Percentiles rank a stretch among this genome's conserved stretches.
Conservation (phyloP, 176 grass and related monocot species). For the Oryza meyeriana region DNA sequence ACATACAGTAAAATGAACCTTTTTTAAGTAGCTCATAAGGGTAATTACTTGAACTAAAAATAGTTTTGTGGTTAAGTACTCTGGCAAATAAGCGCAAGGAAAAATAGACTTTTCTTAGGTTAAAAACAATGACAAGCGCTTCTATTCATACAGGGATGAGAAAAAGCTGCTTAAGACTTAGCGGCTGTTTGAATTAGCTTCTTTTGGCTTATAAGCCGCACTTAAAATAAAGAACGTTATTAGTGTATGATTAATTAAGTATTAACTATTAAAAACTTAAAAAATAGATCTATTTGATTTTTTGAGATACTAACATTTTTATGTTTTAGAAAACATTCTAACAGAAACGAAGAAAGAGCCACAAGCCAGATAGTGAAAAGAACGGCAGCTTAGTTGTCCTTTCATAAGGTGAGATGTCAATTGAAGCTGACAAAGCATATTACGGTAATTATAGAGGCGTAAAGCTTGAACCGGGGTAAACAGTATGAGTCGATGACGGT, state of each 20-base stretch:
- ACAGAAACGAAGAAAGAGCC: too few species aligned
- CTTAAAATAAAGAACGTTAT: too few species aligned
- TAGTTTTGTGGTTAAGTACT: not conserved
- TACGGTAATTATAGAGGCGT: not conserved
- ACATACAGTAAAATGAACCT: not conserved
- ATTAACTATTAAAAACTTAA: too few species aligned
- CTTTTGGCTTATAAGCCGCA: too few species aligned
- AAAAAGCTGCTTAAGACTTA: too few species aligned
- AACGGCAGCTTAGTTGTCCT: not conserved
- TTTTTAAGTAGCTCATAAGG: not conserved
- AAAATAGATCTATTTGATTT: too few species aligned
- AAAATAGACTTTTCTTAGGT: not conserved
- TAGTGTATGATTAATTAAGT: too few species aligned
- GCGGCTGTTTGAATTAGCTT: too few species aligned
- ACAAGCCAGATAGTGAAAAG: too few species aligned
- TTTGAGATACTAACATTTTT: too few species aligned
- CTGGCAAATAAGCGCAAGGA: not conserved
- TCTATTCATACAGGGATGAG: not conserved
- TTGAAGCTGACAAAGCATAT: not conserved
- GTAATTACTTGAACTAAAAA: not conserved
- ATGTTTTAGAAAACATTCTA: too few species aligned
- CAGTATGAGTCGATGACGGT: not conserved
- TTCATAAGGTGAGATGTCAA: not conserved
- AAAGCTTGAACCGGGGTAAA: not conserved
- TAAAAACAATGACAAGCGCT: not conserved